Conservation (phyloP, 805 yeast species). For the Barnettozyma botsteinii region DNA sequence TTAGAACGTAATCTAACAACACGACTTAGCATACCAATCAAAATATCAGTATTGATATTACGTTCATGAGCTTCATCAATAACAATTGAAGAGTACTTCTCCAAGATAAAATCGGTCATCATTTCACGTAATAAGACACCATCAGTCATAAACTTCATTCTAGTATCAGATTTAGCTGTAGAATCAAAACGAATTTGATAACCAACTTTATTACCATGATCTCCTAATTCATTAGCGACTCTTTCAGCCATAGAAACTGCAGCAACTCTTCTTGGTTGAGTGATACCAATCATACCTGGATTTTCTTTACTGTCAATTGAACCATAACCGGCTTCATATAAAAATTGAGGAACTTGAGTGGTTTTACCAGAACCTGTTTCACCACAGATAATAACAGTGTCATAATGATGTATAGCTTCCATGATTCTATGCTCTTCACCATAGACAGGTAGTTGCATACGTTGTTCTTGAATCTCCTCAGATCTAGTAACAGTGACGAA, state of each 20-base stretch:
- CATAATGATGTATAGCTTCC: conserved; percentile 94
- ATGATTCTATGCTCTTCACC: conserved; percentile 87
- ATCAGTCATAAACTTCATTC: conserved; percentile 86
- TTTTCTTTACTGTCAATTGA: conserved; percentile 43
- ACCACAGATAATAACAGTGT: conserved; percentile 88
- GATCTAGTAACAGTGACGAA: conserved; percentile 64
- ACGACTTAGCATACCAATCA: conserved; percentile 91
- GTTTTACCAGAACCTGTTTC: conserved; percentile 99
- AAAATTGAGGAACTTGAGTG: conserved; percentile 95
- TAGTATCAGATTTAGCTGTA: conserved; percentile 56
- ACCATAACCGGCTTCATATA: conserved; percentile 92
- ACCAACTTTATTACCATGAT: conserved; percentile 63
- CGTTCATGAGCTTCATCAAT: conserved; percentile 99
- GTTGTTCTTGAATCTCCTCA: conserved; percentile 55
- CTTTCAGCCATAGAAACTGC: conserved; percentile 88
- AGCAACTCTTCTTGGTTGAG: conserved; percentile 94
- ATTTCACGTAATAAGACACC: conserved; percentile 91
- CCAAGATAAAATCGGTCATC: conserved; percentile 78
- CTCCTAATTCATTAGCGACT: conserved; percentile 71
- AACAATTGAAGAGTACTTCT: conserved; percentile 78
- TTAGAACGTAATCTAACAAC: conserved; percentile 66
- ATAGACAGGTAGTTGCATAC: conserved; percentile 80
- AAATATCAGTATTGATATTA: conserved; percentile 89
- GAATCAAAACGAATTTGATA: conserved; percentile 82
- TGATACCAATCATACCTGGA: conserved; percentile 94